These are phyloP conservation scores for Metschnikowia peoriensis DNA, from an alignment of 805 yeast species.

Conservation along the genomic window DNA sequence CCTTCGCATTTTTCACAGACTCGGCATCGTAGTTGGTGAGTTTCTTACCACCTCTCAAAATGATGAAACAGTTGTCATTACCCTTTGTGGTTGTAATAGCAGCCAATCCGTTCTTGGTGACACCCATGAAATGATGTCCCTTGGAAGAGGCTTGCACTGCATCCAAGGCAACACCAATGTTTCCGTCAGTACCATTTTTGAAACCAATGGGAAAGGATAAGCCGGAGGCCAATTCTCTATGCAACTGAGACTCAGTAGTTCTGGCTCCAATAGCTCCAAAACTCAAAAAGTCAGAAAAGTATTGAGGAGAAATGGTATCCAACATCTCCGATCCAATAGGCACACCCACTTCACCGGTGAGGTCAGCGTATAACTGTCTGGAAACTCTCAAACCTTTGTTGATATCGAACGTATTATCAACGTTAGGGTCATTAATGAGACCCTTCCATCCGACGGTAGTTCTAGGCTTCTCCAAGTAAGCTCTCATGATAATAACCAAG, in stretches of 20 bases:
- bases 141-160: conserved; percentile 90
- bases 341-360: conserved; percentile 62
- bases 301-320: conserved; percentile 97
- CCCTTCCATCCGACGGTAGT: conserved; percentile 99
- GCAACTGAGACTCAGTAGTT: conserved; percentile 97
- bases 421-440: conserved; percentile 93
- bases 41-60: conserved; percentile 91
- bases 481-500: conserved; percentile 90
- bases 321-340: conserved; percentile 98
- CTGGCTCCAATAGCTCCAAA: conserved; percentile 99
- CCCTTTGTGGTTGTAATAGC: conserved; percentile 97
- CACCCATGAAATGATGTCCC: conserved; percentile 92
- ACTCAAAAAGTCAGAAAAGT: conserved; percentile 86
- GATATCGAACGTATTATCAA: conserved; percentile 88
- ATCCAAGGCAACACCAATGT: conserved; percentile 89
- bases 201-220: conserved; percentile 97
- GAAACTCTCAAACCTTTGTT: conserved; percentile 92
- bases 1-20: conserved; percentile 57
- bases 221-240: conserved; percentile 96
- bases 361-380: conserved; percentile 78
- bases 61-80: conserved; percentile 84
- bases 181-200: conserved; percentile 98
- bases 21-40: conserved; percentile 88
- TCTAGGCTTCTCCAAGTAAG: conserved; percentile 96
- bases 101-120: conserved; percentile 93